Conservation (phyloP, 2,329 filamentous ascomycete genomes). For the Colletotrichum sp. region DNA sequence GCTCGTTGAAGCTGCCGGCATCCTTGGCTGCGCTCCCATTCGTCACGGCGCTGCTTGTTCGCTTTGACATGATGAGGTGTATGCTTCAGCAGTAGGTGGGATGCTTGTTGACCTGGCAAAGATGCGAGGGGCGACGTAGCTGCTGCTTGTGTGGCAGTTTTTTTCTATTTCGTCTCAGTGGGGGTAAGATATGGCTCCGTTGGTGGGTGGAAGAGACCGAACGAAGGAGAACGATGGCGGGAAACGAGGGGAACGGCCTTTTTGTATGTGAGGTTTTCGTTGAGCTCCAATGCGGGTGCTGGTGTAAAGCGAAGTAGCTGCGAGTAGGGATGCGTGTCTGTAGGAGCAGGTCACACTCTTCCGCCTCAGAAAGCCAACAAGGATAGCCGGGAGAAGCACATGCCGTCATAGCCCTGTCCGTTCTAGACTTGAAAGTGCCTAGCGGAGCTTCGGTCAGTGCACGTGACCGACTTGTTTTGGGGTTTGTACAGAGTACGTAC, state of each 20-base stretch:
- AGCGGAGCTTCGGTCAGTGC: neutral
- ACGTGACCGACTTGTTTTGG: neutral
- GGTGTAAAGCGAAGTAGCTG: neutral
- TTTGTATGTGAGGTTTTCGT: neutral
- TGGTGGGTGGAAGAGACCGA: neutral
- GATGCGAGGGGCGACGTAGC: neutral
- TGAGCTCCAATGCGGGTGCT: neutral
- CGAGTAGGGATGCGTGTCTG: neutral
- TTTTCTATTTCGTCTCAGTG: neutral
- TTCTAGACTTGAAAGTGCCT: slow-evolving; percentile 7
- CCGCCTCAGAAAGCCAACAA: slow-evolving; percentile 12
- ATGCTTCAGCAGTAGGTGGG: neutral
- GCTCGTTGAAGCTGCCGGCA: slow-evolving; percentile 27
- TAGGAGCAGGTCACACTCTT: neutral
- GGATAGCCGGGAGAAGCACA: slow-evolving; percentile 14
- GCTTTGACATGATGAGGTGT: slow-evolving; percentile 62
- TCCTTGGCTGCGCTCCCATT: slow-evolving; percentile 48
- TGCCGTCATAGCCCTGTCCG: slow-evolving; percentile 20
- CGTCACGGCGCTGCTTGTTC: slow-evolving; percentile 53
- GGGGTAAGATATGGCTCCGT: neutral
- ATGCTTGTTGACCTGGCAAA: neutral
- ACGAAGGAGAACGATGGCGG: neutral
- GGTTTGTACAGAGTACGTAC: neutral
- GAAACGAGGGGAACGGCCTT: neutral
- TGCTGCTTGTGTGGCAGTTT: neutral